Evolutionary conservation across 306 rosid species (phyloP), one percentile per base, ranked within the genome.

Genomic region (Amphicarpaea edgeworthii): DNA sequence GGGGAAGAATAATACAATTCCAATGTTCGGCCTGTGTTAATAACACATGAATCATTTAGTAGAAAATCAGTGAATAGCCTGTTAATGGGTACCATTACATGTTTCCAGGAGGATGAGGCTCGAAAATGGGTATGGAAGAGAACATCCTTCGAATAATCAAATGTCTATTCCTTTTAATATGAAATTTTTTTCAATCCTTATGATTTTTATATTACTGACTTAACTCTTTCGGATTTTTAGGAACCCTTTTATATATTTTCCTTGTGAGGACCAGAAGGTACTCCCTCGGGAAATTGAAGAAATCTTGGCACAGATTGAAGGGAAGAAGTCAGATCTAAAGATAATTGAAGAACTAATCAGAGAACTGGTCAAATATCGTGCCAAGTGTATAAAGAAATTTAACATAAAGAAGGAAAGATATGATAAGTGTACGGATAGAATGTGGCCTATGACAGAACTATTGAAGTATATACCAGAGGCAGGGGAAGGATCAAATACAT

Each of bases 201-300:
- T 12, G 65, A 57, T 57, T 24, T 19, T 62, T 50, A 68, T 51
- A 64, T 64, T 54, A 54, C 78, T 41, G 6, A 30, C 72, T 21
- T 41, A 1, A 30, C 72, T 21, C 54, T 51, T 26, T 82, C 40
- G 60, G n/a, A 43, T 57, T 68, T 84, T 7, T 47, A 88, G 92
- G 84, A 49, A 84, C 8, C 88, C 88, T 45, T 30, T 2, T 9
- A 54, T 88, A 49, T 76, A 74, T 71, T 90, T 90, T 70, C 89
- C 86, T 42, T 70, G 47, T 63, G 50, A 63, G 42, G 74, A 73
- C 41, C 38, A n/a, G 40, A 47, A 4, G 42, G 20, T 8, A 8
- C 8, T 15, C 26, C 47, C 76, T 6, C 24, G n/a, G 12, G 55
- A 67, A 12, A 43, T 23, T 37, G 37, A 19, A 42, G 81, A 50